Conservation (phyloP, 2,329 filamentous ascomycete species). For the Verticillium tricorpus region DNA sequence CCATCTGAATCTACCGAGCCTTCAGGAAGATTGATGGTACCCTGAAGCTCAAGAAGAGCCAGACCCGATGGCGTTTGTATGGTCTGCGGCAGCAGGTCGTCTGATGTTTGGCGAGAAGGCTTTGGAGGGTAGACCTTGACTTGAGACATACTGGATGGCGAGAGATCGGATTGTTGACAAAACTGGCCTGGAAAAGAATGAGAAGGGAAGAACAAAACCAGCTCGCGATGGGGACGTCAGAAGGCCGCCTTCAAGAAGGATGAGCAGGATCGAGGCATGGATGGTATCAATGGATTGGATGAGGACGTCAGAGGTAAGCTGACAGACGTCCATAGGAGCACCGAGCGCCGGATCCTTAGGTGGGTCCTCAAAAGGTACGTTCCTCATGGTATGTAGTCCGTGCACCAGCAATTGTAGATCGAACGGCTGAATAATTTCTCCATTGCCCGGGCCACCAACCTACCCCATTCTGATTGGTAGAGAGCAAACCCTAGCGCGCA, state of each 20-base stretch:
- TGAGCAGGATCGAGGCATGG: neutral
- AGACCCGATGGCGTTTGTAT: constrained; percentile 86
- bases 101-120: constrained; percentile 12
- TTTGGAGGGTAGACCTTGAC: constrained; percentile 36
- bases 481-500: constrained; percentile 35
- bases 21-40: constrained; percentile 72
- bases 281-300: neutral
- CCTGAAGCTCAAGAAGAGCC: constrained; percentile 88
- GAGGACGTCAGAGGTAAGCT: neutral
- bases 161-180: neutral
- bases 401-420: neutral
- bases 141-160: constrained; percentile 26
- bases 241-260: neutral
- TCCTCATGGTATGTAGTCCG: neutral
- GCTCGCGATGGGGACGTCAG: neutral
- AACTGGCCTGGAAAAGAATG: neutral
- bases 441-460: neutral
- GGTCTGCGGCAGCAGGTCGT: constrained; percentile 67
- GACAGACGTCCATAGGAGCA: neutral
- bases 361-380: neutral
- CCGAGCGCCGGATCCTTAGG: neutral
- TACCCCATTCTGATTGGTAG: neutral
- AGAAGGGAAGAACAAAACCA: neutral
- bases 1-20: constrained; percentile 26
- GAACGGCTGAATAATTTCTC: neutral